Conservation (phyloP, 257 asterid species). For the Solanum chilense region DNA sequence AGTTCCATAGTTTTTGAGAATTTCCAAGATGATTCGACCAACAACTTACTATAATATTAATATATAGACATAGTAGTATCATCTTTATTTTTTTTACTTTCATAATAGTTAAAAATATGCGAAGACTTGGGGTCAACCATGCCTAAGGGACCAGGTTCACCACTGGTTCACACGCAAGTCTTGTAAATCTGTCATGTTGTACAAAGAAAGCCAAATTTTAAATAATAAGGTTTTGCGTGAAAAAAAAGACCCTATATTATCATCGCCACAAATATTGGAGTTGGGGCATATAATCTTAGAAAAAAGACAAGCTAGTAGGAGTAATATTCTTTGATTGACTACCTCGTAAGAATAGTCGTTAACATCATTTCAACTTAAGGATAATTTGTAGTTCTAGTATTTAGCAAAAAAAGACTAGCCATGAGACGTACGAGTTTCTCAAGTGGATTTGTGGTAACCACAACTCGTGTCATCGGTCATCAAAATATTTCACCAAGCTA, state of each 20-base stretch:
- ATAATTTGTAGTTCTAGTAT: too few relatives aligned
- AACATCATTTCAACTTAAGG: background rate
- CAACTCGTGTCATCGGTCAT: too few relatives aligned
- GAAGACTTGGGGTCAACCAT: background rate
- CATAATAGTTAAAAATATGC: background rate
- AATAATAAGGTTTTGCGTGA: background rate
- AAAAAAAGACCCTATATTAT: background rate
- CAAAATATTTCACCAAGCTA: too few relatives aligned
- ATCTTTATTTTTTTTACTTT: background rate
- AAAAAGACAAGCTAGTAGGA: background rate
- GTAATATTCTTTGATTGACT: background rate
- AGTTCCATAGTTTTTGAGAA: background rate
- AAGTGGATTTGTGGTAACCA: too few relatives aligned
- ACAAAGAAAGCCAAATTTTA: too few relatives aligned
- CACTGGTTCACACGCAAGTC: too few relatives aligned
- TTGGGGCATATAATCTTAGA: background rate
- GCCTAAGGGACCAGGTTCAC: too few relatives aligned
- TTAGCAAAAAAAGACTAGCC: background rate
- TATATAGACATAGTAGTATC: background rate
- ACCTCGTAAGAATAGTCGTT: background rate
- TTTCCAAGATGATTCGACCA: background rate
- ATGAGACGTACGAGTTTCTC: too few relatives aligned
- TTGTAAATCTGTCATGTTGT: too few relatives aligned
- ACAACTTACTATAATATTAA: background rate
- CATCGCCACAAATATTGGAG: background rate